A percentile compares a stretch with the other conserved stretches of the same genome.
phyloP scores from a whole-genome alignment of 1,284 basidiomycete species.

The Trichosporon asahii region DNA sequence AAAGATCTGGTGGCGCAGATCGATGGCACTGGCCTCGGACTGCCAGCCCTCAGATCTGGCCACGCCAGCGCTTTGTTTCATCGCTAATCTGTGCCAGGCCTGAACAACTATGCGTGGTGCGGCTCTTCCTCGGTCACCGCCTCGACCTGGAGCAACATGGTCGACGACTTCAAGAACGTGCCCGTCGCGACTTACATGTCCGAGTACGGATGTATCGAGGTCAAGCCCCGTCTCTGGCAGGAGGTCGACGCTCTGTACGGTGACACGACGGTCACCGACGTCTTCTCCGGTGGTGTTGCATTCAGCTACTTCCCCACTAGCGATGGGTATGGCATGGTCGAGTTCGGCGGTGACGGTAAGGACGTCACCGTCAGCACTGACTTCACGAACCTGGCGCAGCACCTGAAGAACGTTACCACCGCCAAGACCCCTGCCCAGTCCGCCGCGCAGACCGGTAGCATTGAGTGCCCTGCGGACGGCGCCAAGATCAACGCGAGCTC shows the following conservation, averaged over 20 bases:
- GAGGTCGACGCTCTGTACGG: constrained; percentile 74
- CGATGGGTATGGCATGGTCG: constrained; percentile 80
- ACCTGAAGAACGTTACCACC: constrained; percentile 61
- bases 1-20: not conserved
- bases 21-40: not conserved
- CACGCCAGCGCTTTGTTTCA: not conserved
- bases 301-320: constrained; percentile 71
- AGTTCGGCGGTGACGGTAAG: constrained; percentile 56
- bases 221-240: constrained; percentile 69
- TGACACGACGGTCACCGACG: constrained; percentile 62
- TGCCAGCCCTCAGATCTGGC: not conserved
- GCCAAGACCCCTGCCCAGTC: constrained; percentile 65
- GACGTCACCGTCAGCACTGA: constrained; percentile 51
- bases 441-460: constrained; percentile 59
- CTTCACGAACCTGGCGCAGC: constrained; percentile 63
- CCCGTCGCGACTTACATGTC: constrained; percentile 84
- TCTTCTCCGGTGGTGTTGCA: constrained; percentile 84
- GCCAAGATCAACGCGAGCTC: constrained; percentile 63
- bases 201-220: constrained; percentile 76
- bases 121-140: constrained; percentile 62
- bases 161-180: constrained; percentile 55
- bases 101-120: constrained; percentile 65
- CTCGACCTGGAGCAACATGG: constrained; percentile 55
- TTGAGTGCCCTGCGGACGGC: constrained; percentile 64
- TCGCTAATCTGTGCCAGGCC: constrained; percentile 25